Base-by-base conservation (phyloP, 176 grass and related monocot species). In the Otatea glauca region DNA sequence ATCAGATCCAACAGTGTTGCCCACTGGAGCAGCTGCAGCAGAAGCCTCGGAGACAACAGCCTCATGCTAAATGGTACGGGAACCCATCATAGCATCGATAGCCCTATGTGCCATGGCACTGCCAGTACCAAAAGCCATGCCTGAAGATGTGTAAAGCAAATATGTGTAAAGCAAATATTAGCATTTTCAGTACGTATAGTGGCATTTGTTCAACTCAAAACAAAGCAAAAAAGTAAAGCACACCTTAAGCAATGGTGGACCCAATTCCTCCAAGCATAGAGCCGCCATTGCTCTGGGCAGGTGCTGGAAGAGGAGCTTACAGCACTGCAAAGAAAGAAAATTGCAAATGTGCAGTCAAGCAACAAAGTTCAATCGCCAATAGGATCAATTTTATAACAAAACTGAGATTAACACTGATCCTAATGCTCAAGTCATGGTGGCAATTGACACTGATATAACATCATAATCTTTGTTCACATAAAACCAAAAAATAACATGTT, bases 241-340 rank as follows among this genome's bases (percentile, higher is more conserved):
- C 38, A 97, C 94, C 95, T 91, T 97, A 88, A 84, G 92, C 95
- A 78, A 97, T 97, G 5, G 95, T 97, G 23, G 95, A 94, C 41
- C 95, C 92, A 44, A 97, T 91, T 59, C 92, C 86, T 29, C 92
- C 82, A 14, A 97, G 67, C 0, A 97, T 72, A 55, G 92, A 94
- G 39, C 95, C 92, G 85, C 94, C 90, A 62, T 81, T 61, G 16
- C 37, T 72, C 43, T 78, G 92, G 74, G 12, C 69, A 32, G 88
- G 82, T 92, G 94, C 94, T 24, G 94, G 94, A 37, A 92, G 86
- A 70, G 93, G 88, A 53, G 88, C 83, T 67, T 89, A 92, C 39
- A 60, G 88, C 1, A 70, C 95, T 97, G 74, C 35, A 77, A 84
- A 70, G 77, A 54, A 5, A 25, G 64, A 62, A 38, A 48, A 62